These are phyloP conservation scores for Trypethelium eluteriae DNA, from an alignment of 495 filamentous ascomycete species.

Conservation along the genomic window DNA sequence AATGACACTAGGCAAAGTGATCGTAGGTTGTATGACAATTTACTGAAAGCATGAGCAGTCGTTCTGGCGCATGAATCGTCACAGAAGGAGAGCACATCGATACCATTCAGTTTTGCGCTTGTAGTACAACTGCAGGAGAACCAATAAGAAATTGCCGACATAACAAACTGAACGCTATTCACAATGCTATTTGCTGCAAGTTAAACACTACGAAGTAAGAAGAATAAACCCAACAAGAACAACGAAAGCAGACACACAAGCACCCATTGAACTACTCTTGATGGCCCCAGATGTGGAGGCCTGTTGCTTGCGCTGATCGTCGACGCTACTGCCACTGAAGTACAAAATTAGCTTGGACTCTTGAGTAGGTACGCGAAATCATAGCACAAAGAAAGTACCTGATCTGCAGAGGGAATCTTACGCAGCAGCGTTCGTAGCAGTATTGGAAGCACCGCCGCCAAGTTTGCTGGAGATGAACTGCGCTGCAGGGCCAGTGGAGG, in stretches of 20 bases:
- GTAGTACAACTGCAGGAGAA: no score
- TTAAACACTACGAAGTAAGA: not conserved
- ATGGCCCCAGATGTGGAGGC: not conserved
- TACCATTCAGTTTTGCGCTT: no score
- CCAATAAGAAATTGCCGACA: no score
- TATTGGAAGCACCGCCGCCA: not conserved
- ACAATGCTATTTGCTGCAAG: no score
- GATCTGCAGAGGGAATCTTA: constrained; percentile 1
- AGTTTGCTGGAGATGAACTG: constrained; percentile 9
- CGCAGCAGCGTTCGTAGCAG: constrained; percentile 5
- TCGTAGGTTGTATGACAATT: no score
- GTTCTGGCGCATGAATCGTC: no score
- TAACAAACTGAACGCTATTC: no score
- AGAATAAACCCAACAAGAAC: not conserved
- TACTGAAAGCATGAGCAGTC: no score
- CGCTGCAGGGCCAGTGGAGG: constrained; percentile 5
- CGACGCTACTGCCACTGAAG: not conserved
- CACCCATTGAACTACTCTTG: not conserved
- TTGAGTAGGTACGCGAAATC: not conserved
- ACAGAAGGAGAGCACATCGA: no score
- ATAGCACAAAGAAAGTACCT: not conserved
- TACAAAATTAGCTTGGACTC: not conserved
- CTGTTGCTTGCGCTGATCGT: constrained; percentile 5
- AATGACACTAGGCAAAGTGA: no score
- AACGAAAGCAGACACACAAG: not conserved